Evolutionary conservation across 768 basidiomycete genomes (phyloP), one percentile per base, ranked within the genome.

Genomic region (Agaricus sinodeliciosus): DNA sequence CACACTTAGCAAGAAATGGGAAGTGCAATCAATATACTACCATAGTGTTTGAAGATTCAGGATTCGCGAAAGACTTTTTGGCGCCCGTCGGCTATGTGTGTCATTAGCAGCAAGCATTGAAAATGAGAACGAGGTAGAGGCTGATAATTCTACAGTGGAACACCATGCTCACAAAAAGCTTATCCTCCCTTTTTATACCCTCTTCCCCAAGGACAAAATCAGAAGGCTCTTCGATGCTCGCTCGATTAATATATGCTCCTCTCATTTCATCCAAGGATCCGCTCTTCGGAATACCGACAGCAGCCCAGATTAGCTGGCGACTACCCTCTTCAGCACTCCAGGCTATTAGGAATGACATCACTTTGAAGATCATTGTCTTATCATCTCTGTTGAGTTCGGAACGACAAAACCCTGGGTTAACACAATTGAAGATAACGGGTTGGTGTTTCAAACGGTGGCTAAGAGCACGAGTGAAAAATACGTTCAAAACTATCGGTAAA

Each of bases 331-430:
- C 74, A 0, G 72, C 57, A 0, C 73, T 63, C 15, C 64, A 65
- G 2, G 70, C 74, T 0, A 79, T n/a, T 1, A 65, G 15, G 8
- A 51, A 60, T 42, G 45, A 16, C 16, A 45, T 9, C 7, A 39
- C 35, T 36, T 39, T 19, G 34, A n/a, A 4, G 22, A 26, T 0
- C 5, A 44, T 9, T 13, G 18, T 28, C 1, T 18, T 12, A 9
- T 28, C 18, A 6, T 56, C 55, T 13, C 64, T 58, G 0, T 62
- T 59, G 2, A 77, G 58, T 25, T 69, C 63, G 1, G 73, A 75
- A 36, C 63, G 47, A 58, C 74, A 76, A 53, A 67, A 73, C 4
- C 75, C 75, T n/a, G 76, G 77, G 42, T 72, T 71, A 15, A 73
- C 69, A n/a, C 64, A 43, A 51, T 70, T 65, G 41, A 72, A 64